Conservation (phyloP, 352 stramenopile genomes). For the Phytopythium cucurbitacearum region DNA sequence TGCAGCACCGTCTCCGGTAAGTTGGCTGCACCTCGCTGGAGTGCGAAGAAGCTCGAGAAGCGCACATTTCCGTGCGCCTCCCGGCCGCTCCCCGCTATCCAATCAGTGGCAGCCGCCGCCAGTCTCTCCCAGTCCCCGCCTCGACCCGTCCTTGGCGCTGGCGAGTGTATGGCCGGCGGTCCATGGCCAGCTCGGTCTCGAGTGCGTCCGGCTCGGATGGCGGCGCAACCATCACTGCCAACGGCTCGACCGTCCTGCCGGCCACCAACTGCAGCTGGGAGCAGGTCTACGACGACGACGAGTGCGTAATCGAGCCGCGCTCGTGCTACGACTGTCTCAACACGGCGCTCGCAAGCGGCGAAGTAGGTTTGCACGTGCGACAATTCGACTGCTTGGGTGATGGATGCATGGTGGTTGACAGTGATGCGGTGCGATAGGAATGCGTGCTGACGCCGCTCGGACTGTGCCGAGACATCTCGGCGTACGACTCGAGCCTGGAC, state of each 20-base stretch:
- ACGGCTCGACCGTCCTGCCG: conserved; percentile 6
- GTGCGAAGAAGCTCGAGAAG: no score
- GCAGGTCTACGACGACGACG: conserved; percentile 16
- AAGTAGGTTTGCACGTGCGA: conserved; percentile 18
- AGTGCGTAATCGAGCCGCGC: conserved; percentile 40
- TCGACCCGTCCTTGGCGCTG: neutral
- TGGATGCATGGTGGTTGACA: conserved; percentile 1
- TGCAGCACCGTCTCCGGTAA: no score
- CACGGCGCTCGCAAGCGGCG: conserved; percentile 15
- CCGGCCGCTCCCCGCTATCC: conserved; percentile 4
- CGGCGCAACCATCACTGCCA: conserved; percentile 1
- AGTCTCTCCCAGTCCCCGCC: conserved; percentile 19
- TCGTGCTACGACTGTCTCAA: conserved; percentile 66
- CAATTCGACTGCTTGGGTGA: neutral
- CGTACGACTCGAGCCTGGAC: conserved; percentile 45
- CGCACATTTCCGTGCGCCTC: no score
- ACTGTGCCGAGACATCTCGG: conserved; percentile 31
- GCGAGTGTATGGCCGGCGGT: no score
- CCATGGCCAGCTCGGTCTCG: no score
- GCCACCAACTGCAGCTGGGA: conserved; percentile 46
- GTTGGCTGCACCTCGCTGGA: no score
- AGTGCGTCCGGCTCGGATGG: neutral
- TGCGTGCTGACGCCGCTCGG: conserved; percentile 48
- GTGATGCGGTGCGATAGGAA: conserved; percentile 10
- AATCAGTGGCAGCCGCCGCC: conserved; percentile 24